phyloP scores from a whole-genome alignment of 345 rosid genomes.

The Arabidopsis thaliana region TAIR10.1 NC_003076.8:23893501-23894000 shows the following conservation, averaged over 20 bases:
- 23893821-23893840: too few relatives aligned
- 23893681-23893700: neutral
- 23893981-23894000: too few relatives aligned
- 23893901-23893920: too few relatives aligned
- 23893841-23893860: too few relatives aligned
- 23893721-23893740: neutral
- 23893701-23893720: slow-evolving; percentile 2
- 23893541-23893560: neutral
- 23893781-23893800: too few relatives aligned
- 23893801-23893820: neutral
- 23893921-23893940: too few relatives aligned
- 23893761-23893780: neutral
- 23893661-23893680: slow-evolving; percentile 40
- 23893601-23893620: slow-evolving; percentile 83
- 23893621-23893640: slow-evolving; percentile 11
- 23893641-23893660: slow-evolving; percentile 19
- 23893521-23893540: slow-evolving; percentile 2
- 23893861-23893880: too few relatives aligned
- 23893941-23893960: too few relatives aligned
- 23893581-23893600: slow-evolving; percentile 97
- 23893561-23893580: slow-evolving; percentile 6
- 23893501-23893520: slow-evolving; percentile 5
- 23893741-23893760: neutral
- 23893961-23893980: too few relatives aligned
- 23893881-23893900: neutral